phyloP scores from a whole-genome alignment of 73 alveolate species.

The Durusdinium trenchii region DNA sequence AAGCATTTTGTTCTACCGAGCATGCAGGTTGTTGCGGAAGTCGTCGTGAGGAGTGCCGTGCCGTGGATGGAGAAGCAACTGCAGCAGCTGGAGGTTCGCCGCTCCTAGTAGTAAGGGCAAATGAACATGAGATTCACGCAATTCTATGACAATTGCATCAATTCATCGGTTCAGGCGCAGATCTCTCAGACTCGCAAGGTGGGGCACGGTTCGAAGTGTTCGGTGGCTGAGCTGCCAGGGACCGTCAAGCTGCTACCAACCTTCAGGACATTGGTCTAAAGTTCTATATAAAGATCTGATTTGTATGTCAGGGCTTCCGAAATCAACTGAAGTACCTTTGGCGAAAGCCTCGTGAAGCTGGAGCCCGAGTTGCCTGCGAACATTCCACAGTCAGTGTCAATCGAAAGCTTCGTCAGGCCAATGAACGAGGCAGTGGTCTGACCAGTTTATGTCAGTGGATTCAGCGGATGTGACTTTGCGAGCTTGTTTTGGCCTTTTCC shows the following conservation, averaged over 20 bases:
- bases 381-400: not conserved
- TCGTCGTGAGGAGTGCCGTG: slow-evolving; percentile 58
- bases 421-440: slow-evolving; percentile 44
- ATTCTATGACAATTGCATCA: not conserved
- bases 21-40: slow-evolving; percentile 59
- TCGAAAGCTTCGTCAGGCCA: not conserved
- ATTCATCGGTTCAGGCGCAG: slow-evolving; percentile 19
- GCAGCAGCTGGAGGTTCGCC: slow-evolving; percentile 86
- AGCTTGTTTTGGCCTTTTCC: not conserved
- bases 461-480: not conserved
- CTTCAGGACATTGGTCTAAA: not conserved
- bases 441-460: not conserved
- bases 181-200: slow-evolving; percentile 81
- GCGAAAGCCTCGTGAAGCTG: slow-evolving; percentile 90
- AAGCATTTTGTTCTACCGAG: too few relatives aligned
- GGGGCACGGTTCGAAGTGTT: not conserved
- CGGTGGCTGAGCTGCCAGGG: not conserved
- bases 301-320: slow-evolving; percentile 50
- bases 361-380: not conserved
- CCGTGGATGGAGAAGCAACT: slow-evolving; percentile 91
- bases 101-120: slow-evolving; percentile 28
- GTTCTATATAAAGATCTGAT: not conserved
- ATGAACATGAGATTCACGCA: not conserved
- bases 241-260: not conserved
- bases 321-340: slow-evolving; percentile 89